These are phyloP conservation scores for Neocatenulostroma microsporum DNA, from an alignment of 2,329 filamentous ascomycete genomes.

Conservation along the genomic window DNA sequence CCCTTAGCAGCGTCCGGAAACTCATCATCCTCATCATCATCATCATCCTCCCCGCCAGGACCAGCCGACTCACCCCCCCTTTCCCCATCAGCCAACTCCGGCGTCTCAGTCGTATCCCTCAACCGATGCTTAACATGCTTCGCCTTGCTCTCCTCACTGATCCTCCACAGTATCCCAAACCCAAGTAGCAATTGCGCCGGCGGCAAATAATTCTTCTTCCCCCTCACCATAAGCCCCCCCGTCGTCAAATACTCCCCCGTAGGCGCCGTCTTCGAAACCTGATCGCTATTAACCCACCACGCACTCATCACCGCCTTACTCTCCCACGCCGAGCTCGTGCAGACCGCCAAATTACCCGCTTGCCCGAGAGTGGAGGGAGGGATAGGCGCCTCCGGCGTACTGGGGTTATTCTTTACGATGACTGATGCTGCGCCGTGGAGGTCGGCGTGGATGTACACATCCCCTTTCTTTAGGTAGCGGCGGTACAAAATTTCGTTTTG, in stretches of 20 bases:
- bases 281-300: constrained; percentile 88
- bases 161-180: constrained; percentile 77
- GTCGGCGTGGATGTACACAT: constrained; percentile 88
- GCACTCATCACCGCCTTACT: constrained; percentile 92
- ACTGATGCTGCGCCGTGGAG: constrained; percentile 75
- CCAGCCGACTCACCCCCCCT: constrained; percentile 25
- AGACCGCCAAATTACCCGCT: constrained; percentile 76
- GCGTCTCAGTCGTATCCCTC: too few relatives aligned
- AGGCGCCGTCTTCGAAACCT: constrained; percentile 77
- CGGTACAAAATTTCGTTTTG: constrained; percentile 92
- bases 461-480: constrained; percentile 75
- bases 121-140: constrained; percentile 70
- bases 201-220: constrained; percentile 84
- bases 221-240: constrained; percentile 72
- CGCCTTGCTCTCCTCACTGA: constrained; percentile 78
- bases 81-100: too few relatives aligned
- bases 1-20: neutral
- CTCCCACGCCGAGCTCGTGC: constrained; percentile 86
- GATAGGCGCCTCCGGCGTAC: constrained; percentile 72
- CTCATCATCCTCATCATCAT: constrained; percentile 34
- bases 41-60: constrained; percentile 20
- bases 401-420: constrained; percentile 79
- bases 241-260: constrained; percentile 71
- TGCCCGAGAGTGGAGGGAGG: constrained; percentile 86
- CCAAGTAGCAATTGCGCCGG: constrained; percentile 82